Percentiles rank a stretch among this genome's conserved stretches.
Evolutionary conservation across 1,284 basidiomycete species (phyloP).

Genomic region (Ustilago hordei): DNA sequence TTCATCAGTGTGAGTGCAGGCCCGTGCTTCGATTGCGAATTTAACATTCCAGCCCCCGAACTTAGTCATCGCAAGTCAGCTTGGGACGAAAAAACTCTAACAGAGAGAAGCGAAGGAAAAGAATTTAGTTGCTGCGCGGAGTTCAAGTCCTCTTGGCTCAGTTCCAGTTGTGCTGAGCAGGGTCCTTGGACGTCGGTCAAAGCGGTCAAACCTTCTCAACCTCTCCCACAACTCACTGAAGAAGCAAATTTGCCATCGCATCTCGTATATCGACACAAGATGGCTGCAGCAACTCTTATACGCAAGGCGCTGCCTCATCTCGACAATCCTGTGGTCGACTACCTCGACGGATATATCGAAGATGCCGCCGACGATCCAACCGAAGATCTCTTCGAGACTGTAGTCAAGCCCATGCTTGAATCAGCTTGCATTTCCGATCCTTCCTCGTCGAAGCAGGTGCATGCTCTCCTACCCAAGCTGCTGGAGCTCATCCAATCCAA

Average conservation of each 20-base stretch:
- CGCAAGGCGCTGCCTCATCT: constrained; percentile 83
- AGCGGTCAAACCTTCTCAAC: background rate
- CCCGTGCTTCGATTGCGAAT: constrained; percentile 9
- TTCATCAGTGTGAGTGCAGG: background rate
- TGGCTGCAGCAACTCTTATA: constrained; percentile 78
- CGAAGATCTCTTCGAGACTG: constrained; percentile 59
- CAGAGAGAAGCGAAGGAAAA: background rate
- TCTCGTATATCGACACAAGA: constrained; percentile 19
- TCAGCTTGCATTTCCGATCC: constrained; percentile 62
- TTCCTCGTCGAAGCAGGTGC: constrained; percentile 44
- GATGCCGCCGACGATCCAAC: constrained; percentile 77
- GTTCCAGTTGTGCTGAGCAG: constrained; percentile 4
- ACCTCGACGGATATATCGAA: constrained; percentile 89
- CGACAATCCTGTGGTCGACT: constrained; percentile 91
- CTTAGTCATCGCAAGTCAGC: constrained; percentile 16
- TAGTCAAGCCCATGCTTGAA: constrained; percentile 66
- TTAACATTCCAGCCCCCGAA: background rate
- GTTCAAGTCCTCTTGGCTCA: constrained; percentile 7
- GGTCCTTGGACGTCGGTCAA: background rate
- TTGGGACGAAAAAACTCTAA: background rate
- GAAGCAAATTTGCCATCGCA: background rate
- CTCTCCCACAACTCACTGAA: background rate
- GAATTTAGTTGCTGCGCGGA: background rate
- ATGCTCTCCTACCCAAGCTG: constrained; percentile 55
- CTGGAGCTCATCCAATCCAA: constrained; percentile 59